These are phyloP conservation scores for Albifimbria verrucaria DNA, from an alignment of 2,329 filamentous ascomycete genomes.

Conservation along the genomic window DNA sequence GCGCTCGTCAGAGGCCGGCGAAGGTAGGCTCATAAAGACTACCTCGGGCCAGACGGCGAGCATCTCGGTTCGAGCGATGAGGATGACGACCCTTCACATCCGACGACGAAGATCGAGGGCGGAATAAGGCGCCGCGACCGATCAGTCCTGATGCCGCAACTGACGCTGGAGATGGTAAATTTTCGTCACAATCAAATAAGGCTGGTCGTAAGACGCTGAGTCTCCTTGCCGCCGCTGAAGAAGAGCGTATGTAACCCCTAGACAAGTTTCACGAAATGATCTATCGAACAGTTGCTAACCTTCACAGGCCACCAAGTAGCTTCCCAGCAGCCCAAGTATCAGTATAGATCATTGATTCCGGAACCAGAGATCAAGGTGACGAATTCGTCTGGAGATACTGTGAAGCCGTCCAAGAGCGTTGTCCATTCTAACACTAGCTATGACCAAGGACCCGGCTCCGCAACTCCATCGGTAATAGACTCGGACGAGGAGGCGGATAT, in stretches of 20 bases:
- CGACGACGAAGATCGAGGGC: conserved; percentile 66
- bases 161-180: conserved; percentile 30
- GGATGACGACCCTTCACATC: conserved; percentile 63
- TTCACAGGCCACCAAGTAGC: conserved; percentile 49
- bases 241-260: conserved; percentile 66
- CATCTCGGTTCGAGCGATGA: conserved; percentile 69
- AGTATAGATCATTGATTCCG: conserved; percentile 61
- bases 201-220: conserved; percentile 49
- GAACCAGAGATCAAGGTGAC: conserved; percentile 67
- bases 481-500: conserved; percentile 86
- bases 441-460: conserved; percentile 61
- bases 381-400: conserved; percentile 58
- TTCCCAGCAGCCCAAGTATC: conserved; percentile 45
- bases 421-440: conserved; percentile 85
- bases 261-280: not conserved
- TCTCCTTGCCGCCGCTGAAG: conserved; percentile 70
- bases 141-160: conserved; percentile 38
- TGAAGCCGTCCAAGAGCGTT: conserved; percentile 50
- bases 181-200: conserved; percentile 27
- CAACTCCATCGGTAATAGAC: conserved; percentile 59
- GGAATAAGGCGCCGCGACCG: conserved; percentile 50
- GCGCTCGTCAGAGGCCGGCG: conserved; percentile 35
- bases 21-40: conserved; percentile 66
- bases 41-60: conserved; percentile 62
- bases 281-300: conserved; percentile 16